Evolutionary conservation across 768 basidiomycete genomes (phyloP).

Genomic region (Kwoniella botswanensis): DNA sequence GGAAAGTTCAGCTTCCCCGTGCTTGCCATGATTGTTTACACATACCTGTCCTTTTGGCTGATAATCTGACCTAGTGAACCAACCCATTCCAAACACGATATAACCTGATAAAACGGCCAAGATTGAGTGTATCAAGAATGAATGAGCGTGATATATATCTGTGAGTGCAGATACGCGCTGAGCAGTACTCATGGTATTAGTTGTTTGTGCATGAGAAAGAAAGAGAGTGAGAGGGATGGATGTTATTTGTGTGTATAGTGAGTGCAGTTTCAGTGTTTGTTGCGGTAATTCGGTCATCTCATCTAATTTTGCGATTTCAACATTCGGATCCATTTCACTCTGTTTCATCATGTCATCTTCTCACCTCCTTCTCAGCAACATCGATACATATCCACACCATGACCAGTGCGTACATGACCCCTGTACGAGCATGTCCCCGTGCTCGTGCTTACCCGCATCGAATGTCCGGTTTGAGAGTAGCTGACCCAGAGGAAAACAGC

Average conservation of each 20-base stretch:
- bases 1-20: background rate
- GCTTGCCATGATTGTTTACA: background rate
- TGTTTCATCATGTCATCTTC: no score
- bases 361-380: background rate
- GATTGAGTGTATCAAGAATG: background rate
- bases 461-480: no score
- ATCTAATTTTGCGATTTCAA: background rate
- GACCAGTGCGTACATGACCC: background rate
- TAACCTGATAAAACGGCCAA: constrained; percentile 17
- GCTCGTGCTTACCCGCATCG: no score
- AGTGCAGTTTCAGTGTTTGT: background rate
- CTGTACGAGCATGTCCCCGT: no score
- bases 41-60: constrained; percentile 48
- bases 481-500: background rate
- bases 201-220: background rate
- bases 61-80: constrained; percentile 32
- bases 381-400: background rate
- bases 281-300: constrained; percentile 1
- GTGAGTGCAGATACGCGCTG: background rate
- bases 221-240: background rate
- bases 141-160: constrained; percentile 6
- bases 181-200: background rate
- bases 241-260: background rate
- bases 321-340: background rate
- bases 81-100: constrained; percentile 25